Conservation (phyloP, 768 basidiomycete genomes). For the Lactarius deliciosus region DNA sequence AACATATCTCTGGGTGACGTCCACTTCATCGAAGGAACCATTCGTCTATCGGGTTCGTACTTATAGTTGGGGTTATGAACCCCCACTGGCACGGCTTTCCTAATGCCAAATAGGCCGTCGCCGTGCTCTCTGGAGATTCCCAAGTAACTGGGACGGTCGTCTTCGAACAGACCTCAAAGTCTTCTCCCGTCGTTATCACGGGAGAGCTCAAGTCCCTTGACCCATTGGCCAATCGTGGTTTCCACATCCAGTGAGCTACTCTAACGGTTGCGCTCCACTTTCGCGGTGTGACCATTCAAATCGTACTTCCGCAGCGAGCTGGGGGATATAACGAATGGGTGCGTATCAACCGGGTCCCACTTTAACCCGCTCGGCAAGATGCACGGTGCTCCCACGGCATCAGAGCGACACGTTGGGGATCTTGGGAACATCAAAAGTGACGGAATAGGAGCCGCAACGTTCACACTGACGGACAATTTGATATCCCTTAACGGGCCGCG, state of each 20-base stretch:
- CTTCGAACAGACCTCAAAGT: conserved; percentile 55
- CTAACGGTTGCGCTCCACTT: not conserved
- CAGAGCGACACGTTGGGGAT: conserved; percentile 69
- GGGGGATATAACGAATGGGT: conserved; percentile 68
- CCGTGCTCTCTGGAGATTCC: conserved; percentile 60
- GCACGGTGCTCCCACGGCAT: conserved; percentile 63
- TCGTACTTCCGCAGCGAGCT: conserved; percentile 37
- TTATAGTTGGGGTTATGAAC: not conserved
- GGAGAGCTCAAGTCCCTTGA: conserved; percentile 63
- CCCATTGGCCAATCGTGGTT: conserved; percentile 59
- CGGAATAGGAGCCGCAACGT: conserved; percentile 51
- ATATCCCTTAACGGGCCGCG: conserved; percentile 67
- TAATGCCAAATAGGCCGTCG: conserved; percentile 47
- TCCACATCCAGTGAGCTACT: conserved; percentile 73
- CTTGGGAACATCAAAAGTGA: conserved; percentile 73
- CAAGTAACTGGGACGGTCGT: conserved; percentile 61
- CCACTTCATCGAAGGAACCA: not conserved
- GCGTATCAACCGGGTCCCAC: conserved; percentile 67
- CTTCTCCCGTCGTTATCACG: conserved; percentile 56
- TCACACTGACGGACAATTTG: conserved; percentile 57
- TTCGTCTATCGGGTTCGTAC: conserved; percentile 7
- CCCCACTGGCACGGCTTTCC: no score
- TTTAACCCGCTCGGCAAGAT: conserved; percentile 68
- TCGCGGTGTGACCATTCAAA: not conserved
- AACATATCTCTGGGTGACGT: conserved; percentile 1